Percentiles rank a stretch among this genome's conserved stretches.
phyloP scores from a whole-genome alignment of 1,284 basidiomycete genomes.

The Flammula alnicola region DNA sequence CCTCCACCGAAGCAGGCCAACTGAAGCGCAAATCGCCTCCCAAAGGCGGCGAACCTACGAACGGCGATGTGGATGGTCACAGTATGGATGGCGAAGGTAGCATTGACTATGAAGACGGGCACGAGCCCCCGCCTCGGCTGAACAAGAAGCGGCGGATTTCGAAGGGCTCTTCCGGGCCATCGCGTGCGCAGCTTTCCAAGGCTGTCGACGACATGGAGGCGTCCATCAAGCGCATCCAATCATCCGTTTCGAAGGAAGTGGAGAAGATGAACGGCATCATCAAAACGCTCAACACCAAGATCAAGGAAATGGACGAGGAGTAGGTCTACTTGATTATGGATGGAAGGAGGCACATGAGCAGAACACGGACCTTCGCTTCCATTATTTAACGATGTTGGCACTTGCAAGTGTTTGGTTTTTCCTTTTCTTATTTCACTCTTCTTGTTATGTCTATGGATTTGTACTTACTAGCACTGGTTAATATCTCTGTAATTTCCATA shows the following conservation, averaged over 20 bases:
- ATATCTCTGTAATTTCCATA: conserved; percentile 25
- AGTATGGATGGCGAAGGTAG: conserved; percentile 33
- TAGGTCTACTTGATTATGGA: conserved; percentile 17
- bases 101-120: conserved; percentile 33
- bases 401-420: conserved; percentile 17
- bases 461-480: conserved; percentile 30
- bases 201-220: conserved; percentile 32
- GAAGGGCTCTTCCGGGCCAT: conserved; percentile 21
- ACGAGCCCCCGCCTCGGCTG: conserved; percentile 29
- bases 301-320: conserved; percentile 35
- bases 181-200: conserved; percentile 31
- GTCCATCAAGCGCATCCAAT: conserved; percentile 30
- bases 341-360: conserved; percentile 8
- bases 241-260: conserved; percentile 31
- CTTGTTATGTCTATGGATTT: conserved; percentile 28
- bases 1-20: conserved; percentile 24
- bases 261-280: conserved; percentile 32
- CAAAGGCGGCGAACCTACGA: conserved; percentile 18
- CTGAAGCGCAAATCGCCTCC: conserved; percentile 31
- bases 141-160: conserved; percentile 37
- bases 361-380: conserved; percentile 14
- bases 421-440: conserved; percentile 16
- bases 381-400: conserved; percentile 15
- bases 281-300: conserved; percentile 29
- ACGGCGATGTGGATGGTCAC: conserved; percentile 27